A percentile compares a stretch with the other conserved stretches of the same genome.
Conservation (phyloP, 179 eudicot species). For the Actinidia arguta region DNA sequence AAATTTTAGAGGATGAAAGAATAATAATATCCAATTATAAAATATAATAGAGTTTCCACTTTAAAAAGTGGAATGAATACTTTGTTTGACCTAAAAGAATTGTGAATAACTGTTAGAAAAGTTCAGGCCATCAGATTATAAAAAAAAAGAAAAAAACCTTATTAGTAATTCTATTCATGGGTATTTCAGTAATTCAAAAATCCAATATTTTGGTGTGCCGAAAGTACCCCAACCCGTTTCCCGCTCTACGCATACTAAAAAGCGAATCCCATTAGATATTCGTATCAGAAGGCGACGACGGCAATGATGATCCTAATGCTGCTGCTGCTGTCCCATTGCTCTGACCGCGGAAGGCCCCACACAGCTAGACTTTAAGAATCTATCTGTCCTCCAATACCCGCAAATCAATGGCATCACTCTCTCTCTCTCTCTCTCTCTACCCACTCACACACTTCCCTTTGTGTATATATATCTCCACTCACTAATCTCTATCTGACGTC, state of each 20-base stretch:
- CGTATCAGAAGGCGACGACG: conserved; percentile 6
- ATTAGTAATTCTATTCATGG: no score
- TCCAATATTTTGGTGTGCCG: background rate
- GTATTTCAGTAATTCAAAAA: no score
- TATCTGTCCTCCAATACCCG: conserved; percentile 69
- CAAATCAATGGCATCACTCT: conserved; percentile 29
- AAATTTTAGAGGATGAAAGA: no score
- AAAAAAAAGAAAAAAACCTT: no score
- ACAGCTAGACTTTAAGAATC: conserved; percentile 44
- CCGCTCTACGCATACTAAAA: background rate
- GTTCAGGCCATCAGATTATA: no score
- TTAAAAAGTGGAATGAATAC: no score
- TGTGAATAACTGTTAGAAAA: no score
- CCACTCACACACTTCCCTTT: background rate
- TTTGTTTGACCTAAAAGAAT: no score
- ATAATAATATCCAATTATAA: no score
- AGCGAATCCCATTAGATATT: background rate
- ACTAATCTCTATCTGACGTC: background rate
- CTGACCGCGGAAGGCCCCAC: conserved; percentile 34
- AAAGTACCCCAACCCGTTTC: background rate
- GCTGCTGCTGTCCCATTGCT: background rate
- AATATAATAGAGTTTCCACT: no score
- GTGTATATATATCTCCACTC: background rate
- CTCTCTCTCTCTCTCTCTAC: background rate
- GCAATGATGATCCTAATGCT: background rate